Conservation (phyloP, 257 asterid genomes). For the Penstemon eatonii region DNA sequence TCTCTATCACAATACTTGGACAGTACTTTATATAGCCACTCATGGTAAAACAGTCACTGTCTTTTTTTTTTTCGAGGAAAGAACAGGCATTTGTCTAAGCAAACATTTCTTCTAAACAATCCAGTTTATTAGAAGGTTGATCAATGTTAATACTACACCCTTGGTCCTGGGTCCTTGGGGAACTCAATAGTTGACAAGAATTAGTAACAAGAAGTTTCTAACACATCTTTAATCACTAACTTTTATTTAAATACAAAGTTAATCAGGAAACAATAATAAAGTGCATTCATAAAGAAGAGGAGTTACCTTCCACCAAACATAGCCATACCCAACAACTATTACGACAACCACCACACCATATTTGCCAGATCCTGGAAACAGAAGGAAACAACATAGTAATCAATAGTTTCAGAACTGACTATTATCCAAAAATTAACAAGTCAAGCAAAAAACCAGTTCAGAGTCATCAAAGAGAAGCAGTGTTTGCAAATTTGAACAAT, state of each 20-base stretch:
- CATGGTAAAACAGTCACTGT: too few species aligned
- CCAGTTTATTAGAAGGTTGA: too few species aligned
- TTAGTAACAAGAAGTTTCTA: too few species aligned
- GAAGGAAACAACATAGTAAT: conserved; percentile 25
- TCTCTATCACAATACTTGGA: too few species aligned
- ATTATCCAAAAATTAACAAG: conserved; percentile 16
- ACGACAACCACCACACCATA: conserved; percentile 65
- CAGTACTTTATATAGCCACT: too few species aligned
- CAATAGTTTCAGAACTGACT: conserved; percentile 1
- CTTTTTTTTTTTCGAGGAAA: too few species aligned
- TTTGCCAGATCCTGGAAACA: conserved; percentile 67
- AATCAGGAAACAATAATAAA: conserved; percentile 17
- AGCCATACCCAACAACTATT: conserved; percentile 86
- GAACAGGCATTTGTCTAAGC: too few species aligned
- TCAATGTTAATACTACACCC: too few species aligned
- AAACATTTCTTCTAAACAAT: too few species aligned
- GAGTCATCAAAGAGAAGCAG: conserved; percentile 10
- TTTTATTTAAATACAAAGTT: not conserved
- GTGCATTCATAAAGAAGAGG: conserved; percentile 6
- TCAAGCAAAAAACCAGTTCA: conserved; percentile 4
- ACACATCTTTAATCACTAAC: too few species aligned
- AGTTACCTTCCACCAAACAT: conserved; percentile 97
- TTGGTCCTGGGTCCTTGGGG: too few species aligned
- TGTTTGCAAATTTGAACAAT: conserved; percentile 15
- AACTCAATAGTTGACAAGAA: too few species aligned